A percentile compares a stretch with the other conserved stretches of the same genome.
These are phyloP conservation scores for Willaertia magna DNA, from an alignment of 208 protist species.

Conservation along the genomic window DNA sequence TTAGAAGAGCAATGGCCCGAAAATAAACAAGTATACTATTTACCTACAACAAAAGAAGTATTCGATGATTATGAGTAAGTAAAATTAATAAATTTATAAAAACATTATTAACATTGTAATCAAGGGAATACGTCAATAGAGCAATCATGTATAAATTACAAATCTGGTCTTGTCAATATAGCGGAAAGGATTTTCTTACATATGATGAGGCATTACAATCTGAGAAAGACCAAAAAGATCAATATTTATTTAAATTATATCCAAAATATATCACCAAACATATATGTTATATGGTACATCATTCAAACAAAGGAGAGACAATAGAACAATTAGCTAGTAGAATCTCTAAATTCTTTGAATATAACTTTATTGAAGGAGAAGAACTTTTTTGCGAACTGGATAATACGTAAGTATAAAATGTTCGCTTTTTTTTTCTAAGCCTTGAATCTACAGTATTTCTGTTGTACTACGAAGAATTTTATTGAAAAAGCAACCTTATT, in stretches of 20 bases:
- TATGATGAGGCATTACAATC: neutral
- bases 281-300: neutral
- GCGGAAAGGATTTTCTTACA: neutral
- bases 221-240: neutral
- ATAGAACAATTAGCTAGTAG: neutral
- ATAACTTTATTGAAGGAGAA: neutral
- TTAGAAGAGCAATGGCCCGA: neutral
- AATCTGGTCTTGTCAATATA: neutral
- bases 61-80: constrained; percentile 7
- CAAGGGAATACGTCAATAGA: neutral
- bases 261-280: neutral
- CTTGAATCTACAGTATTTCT: neutral
- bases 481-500: neutral
- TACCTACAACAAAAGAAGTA: neutral
- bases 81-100: neutral
- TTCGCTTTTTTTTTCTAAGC: neutral
- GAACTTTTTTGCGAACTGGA: neutral
- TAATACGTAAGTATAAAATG: neutral
- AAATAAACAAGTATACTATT: neutral
- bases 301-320: neutral
- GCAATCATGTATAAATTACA: neutral
- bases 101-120: neutral
- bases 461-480: neutral
- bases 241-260: neutral
- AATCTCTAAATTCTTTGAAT: neutral